A percentile compares a stretch with the other conserved stretches of the same genome.
Evolutionary conservation across 1,284 basidiomycete species (phyloP).

Genomic region (Hemileia vastatrix): DNA sequence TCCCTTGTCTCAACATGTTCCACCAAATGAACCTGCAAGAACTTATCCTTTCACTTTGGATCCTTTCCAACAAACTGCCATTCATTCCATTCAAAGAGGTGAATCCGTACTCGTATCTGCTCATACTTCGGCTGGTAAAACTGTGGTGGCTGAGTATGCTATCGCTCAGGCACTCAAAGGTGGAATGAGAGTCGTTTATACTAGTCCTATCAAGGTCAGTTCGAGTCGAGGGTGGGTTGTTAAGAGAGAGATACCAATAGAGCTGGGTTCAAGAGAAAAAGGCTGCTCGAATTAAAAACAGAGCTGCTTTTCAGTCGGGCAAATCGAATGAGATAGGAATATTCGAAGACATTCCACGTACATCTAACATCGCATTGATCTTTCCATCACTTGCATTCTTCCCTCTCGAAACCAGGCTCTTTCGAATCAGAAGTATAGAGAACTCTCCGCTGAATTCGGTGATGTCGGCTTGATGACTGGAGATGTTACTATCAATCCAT

Average conservation of each 20-base stretch:
- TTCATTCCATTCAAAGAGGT: constrained; percentile 87
- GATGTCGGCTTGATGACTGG: constrained; percentile 99
- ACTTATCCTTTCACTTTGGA: constrained; percentile 93
- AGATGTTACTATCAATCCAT: constrained; percentile 96
- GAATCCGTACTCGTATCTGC: constrained; percentile 95
- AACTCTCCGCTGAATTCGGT: constrained; percentile 89
- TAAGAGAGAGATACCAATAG: too few species aligned
- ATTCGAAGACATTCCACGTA: not conserved
- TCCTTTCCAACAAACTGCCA: constrained; percentile 90
- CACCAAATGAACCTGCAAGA: constrained; percentile 76
- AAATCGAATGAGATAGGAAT: not conserved
- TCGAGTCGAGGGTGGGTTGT: constrained; percentile 6
- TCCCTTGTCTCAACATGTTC: constrained; percentile 83
- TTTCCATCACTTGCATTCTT: constrained; percentile 1
- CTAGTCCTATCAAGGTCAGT: constrained; percentile 93
- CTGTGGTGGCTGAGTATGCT: constrained; percentile 96
- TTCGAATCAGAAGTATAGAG: constrained; percentile 97
- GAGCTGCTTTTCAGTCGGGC: too few species aligned
- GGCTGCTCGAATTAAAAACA: not conserved
- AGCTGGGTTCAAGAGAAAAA: not conserved
- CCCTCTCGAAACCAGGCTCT: constrained; percentile 57
- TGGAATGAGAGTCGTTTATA: constrained; percentile 95
- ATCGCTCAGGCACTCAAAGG: constrained; percentile 87
- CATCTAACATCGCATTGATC: not conserved
- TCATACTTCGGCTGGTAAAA: constrained; percentile 95